These are phyloP conservation scores for Triadica sebifera DNA, from an alignment of 345 rosid species.

Conservation along the genomic window DNA sequence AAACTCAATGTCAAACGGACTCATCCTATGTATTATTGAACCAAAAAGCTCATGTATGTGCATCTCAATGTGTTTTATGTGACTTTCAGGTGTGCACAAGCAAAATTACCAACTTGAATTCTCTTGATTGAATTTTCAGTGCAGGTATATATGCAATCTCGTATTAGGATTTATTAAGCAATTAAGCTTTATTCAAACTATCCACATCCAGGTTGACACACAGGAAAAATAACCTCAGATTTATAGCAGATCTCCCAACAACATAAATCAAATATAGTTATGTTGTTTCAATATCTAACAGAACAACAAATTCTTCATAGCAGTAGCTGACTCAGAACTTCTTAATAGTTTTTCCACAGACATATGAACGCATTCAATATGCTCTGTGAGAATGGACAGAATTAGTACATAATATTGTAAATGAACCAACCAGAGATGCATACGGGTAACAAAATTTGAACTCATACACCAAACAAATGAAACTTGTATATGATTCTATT, in stretches of 20 bases:
- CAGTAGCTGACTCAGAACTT: too few species aligned
- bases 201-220: too few species aligned
- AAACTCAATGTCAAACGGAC: too few species aligned
- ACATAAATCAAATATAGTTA: too few species aligned
- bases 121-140: not conserved
- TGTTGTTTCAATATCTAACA: too few species aligned
- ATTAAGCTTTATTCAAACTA: too few species aligned
- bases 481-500: conserved; percentile 30
- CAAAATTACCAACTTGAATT: not conserved
- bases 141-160: too few species aligned
- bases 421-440: conserved; percentile 5
- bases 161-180: too few species aligned
- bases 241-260: too few species aligned
- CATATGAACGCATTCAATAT: not conserved
- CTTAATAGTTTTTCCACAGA: not conserved
- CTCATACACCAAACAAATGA: conserved; percentile 11
- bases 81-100: not conserved
- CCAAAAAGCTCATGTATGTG: not conserved
- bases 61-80: not conserved
- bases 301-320: too few species aligned
- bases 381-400: not conserved
- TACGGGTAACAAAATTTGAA: conserved; percentile 1
- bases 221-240: too few species aligned
- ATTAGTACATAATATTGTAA: not conserved
- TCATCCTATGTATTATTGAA: conserved; percentile 1